Percentiles rank a stretch among this genome's conserved stretches.
phyloP scores from a whole-genome alignment of 441 rosid species.

The Adansonia gregorii region DNA sequence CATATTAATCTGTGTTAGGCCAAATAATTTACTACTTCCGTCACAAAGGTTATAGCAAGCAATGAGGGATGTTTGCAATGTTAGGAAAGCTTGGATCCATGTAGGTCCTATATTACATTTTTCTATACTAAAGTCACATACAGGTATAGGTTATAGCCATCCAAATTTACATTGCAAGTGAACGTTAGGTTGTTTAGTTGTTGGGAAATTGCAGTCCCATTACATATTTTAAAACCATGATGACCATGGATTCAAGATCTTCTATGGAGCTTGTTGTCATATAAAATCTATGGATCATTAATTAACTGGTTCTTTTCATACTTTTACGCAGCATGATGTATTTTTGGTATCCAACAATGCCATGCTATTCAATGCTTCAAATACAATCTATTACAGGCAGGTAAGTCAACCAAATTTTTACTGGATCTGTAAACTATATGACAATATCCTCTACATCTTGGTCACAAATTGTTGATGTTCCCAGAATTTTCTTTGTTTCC shows the following conservation, averaged over 20 bases:
- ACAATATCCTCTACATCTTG: neutral
- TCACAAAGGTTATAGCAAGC: slow-evolving; percentile 6
- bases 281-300: slow-evolving; percentile 16
- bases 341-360: slow-evolving; percentile 54
- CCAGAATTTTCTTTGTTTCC: neutral
- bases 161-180: slow-evolving; percentile 6
- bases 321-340: slow-evolving; percentile 52
- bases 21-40: slow-evolving; percentile 6
- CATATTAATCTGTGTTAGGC: slow-evolving; percentile 2
- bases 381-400: slow-evolving; percentile 47
- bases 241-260: slow-evolving; percentile 1
- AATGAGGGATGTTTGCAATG: slow-evolving; percentile 2
- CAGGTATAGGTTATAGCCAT: slow-evolving; percentile 1
- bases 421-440: slow-evolving; percentile 10
- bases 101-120: neutral
- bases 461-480: neutral
- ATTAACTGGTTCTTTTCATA: slow-evolving; percentile 27
- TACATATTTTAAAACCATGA: neutral
- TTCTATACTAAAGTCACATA: neutral
- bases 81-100: neutral
- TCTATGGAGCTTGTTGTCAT: slow-evolving; percentile 2
- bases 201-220: slow-evolving; percentile 4
- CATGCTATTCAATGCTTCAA: slow-evolving; percentile 50
- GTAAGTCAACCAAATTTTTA: slow-evolving; percentile 33
- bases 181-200: neutral